Evolutionary conservation across 2,329 filamentous ascomycete genomes (phyloP), one percentile per base, ranked within the genome.

Genomic region (Akanthomyces muscarius): DNA sequence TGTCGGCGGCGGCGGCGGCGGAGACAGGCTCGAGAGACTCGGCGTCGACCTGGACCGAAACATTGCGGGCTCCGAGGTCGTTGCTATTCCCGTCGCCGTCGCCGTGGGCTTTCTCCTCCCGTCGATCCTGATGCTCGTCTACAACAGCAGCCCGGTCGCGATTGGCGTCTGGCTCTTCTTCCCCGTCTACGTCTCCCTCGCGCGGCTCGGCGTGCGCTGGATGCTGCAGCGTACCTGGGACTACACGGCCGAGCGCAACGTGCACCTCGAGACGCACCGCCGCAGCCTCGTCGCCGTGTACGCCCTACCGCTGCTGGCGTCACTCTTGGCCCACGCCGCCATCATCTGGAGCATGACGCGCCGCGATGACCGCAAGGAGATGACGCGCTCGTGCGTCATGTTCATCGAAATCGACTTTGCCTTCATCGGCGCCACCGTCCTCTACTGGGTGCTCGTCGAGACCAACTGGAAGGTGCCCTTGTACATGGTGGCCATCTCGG

Each of bases 401-500:
- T 79, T 82, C 59, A 75, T 84, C 60, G 75, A 78, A 68, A 77
- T 84, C 53, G 77, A 84, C 64, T 65, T 75, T 6, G 70, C 76
- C 28, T 82, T 79, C 65, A 73, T 82, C 51, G 73, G 71, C 2
- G 71, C 79, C 66, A 82, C 81, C 1, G 77, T 83, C 5, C 65
- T 83, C 38, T 84, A 84, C 69, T 84, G 82, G 81, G 71, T 84
- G 41, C 70, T 83, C 45, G 79, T 81, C 18, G 82, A 84, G 69
- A 77, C 78, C 0, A 81, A 81, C 21, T 78, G 78, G 76, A 70
- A 71, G 38, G 74, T 72, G 21, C 76, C 74, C 4, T 65, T 73
- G 10, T 74, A 71, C 5, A 75, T 73, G 59, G 54, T 72, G 8
- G 70, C 63, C 18, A 67, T 70, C 3, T 69, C 71, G 3, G 60